phyloP scores from a whole-genome alignment of 2,329 filamentous ascomycete species.

The Nothophaeocryptopus gaeumannii region DNA sequence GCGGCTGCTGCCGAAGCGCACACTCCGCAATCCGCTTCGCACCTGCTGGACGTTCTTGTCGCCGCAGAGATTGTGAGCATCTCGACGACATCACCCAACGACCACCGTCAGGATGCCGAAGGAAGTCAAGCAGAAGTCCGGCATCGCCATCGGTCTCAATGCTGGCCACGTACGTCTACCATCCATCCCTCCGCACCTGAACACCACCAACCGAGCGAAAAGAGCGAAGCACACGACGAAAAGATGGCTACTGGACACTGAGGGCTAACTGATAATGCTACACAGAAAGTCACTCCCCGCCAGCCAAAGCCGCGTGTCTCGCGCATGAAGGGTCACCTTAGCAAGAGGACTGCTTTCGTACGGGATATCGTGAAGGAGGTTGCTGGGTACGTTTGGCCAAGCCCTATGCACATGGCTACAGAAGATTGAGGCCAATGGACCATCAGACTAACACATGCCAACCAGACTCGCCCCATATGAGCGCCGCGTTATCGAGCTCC shows the following conservation, averaged over 20 bases:
- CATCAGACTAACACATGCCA: slow-evolving; percentile 17
- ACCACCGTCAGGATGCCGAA: slow-evolving; percentile 47
- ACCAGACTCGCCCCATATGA: slow-evolving; percentile 61
- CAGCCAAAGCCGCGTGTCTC: slow-evolving; percentile 50
- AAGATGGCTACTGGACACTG: slow-evolving; percentile 3
- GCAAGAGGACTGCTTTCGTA: slow-evolving; percentile 95
- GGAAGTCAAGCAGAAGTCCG: slow-evolving; percentile 55
- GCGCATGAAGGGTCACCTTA: slow-evolving; percentile 89
- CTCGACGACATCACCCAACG: slow-evolving; percentile 25
- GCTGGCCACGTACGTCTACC: slow-evolving; percentile 61
- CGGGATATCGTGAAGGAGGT: slow-evolving; percentile 98
- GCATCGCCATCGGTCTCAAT: slow-evolving; percentile 61
- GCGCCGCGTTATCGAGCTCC: slow-evolving; percentile 97
- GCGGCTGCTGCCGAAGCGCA: too few species aligned
- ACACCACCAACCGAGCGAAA: slow-evolving; percentile 7
- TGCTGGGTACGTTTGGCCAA: slow-evolving; percentile 67
- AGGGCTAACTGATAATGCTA: slow-evolving; percentile 23
- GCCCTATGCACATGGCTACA: not conserved
- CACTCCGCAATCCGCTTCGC: too few species aligned
- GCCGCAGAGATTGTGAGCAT: slow-evolving; percentile 19
- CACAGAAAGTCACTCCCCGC: slow-evolving; percentile 52
- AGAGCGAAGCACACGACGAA: slow-evolving; percentile 4
- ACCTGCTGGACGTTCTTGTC: not conserved
- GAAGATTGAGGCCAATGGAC: not conserved
- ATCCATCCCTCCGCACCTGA: not conserved